These are phyloP conservation scores for Acanthamoeba castellanii DNA, from an alignment of 208 protist species.

Conservation along the genomic window DNA sequence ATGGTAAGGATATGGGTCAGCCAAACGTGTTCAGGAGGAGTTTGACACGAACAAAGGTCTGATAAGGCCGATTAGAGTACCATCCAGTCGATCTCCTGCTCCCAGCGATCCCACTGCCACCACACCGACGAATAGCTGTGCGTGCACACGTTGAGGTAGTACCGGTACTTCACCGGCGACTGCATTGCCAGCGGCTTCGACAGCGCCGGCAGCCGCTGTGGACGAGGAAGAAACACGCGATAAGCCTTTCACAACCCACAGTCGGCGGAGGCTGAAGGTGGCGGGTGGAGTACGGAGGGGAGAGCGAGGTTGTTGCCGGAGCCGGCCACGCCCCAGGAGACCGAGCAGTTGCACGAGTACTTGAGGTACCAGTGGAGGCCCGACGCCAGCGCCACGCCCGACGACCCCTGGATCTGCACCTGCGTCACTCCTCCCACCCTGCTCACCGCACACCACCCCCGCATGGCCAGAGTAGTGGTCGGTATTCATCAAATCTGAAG, in stretches of 20 bases:
- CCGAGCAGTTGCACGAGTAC: conserved; percentile 35
- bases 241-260: too few species aligned
- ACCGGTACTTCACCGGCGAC: conserved; percentile 22
- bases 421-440: neutral
- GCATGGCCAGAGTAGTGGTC: too few species aligned
- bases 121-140: conserved; percentile 30
- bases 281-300: neutral
- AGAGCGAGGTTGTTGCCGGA: conserved; percentile 20
- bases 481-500: neutral
- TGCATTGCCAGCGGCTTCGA: neutral
- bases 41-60: too few species aligned
- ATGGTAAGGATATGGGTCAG: neutral
- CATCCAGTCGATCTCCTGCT: conserved; percentile 70
- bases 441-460: too few species aligned
- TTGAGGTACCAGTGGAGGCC: conserved; percentile 52
- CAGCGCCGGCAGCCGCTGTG: neutral
- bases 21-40: too few species aligned
- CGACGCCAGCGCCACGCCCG: conserved; percentile 39
- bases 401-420: neutral
- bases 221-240: neutral
- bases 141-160: conserved; percentile 63
- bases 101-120: conserved; percentile 52
- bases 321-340: conserved; percentile 24
- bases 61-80: too few species aligned
- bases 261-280: too few species aligned